A percentile compares a stretch with the other conserved stretches of the same genome.
phyloP scores from a whole-genome alignment of 116 monocot species.

The Dioscorea cayenensis region DNA sequence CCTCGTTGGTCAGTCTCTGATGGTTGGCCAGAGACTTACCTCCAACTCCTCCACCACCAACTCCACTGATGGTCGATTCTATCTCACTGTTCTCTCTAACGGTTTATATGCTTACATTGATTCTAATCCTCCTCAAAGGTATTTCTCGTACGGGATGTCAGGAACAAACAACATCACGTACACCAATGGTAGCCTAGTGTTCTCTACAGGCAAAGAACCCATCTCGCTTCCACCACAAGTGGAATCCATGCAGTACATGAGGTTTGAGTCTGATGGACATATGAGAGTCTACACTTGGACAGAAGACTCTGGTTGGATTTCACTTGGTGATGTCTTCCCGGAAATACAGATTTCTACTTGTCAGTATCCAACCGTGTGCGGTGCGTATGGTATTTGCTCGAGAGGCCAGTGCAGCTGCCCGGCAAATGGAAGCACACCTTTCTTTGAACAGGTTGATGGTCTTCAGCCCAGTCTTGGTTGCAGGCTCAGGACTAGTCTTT shows the following conservation, averaged over 20 bases:
- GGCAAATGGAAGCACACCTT: background rate
- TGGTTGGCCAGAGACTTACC: conserved; percentile 16
- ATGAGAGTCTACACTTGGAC: conserved; percentile 19
- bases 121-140: conserved; percentile 25
- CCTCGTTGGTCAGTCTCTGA: conserved; percentile 19
- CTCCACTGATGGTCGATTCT: background rate
- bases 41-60: conserved; percentile 16
- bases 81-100: conserved; percentile 7
- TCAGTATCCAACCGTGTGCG: conserved; percentile 40
- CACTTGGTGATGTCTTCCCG: background rate
- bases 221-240: background rate
- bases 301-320: conserved; percentile 7
- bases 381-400: conserved; percentile 40
- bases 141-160: background rate
- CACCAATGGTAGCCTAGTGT: conserved; percentile 18
- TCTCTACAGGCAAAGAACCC: background rate
- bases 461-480: conserved; percentile 24
- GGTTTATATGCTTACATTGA: conserved; percentile 19
- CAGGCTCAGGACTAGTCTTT: conserved; percentile 12
- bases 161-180: conserved; percentile 2
- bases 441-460: background rate
- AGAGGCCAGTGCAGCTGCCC: conserved; percentile 34
- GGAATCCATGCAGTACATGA: conserved; percentile 23
- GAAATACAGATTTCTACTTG: conserved; percentile 10
- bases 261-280: conserved; percentile 43